Percentiles rank a stretch among this genome's conserved stretches.
phyloP scores from a whole-genome alignment of 768 basidiomycete genomes.

The Lactarius trivialis region DNA sequence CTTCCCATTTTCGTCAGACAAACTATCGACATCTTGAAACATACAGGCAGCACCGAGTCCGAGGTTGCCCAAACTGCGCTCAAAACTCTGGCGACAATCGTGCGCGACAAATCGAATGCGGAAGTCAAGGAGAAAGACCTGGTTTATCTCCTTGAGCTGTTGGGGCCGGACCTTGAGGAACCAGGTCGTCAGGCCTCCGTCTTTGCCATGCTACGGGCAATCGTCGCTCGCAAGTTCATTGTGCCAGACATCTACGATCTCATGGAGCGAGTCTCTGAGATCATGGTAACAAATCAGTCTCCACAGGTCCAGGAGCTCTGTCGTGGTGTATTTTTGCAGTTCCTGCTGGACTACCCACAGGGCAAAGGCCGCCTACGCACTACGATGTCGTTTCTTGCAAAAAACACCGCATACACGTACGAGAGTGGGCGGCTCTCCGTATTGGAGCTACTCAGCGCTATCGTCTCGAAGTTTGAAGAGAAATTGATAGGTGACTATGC shows the following conservation, averaged over 20 bases:
- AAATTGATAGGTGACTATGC: constrained; percentile 70
- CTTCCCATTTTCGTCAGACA: constrained; percentile 80
- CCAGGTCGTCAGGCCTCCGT: constrained; percentile 76
- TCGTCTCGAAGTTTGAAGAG: constrained; percentile 78
- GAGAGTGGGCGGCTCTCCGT: constrained; percentile 92
- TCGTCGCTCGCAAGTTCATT: constrained; percentile 85
- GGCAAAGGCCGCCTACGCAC: constrained; percentile 84
- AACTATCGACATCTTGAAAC: constrained; percentile 74
- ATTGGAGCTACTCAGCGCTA: constrained; percentile 82
- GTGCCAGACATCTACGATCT: constrained; percentile 96
- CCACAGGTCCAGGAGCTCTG: constrained; percentile 87
- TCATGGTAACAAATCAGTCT: constrained; percentile 92
- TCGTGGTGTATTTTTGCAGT: constrained; percentile 82
- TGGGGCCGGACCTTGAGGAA: constrained; percentile 88
- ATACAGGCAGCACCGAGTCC: constrained; percentile 80
- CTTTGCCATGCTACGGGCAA: constrained; percentile 84
- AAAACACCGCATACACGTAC: constrained; percentile 84
- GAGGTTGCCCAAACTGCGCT: constrained; percentile 86
- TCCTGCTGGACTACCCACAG: constrained; percentile 95
- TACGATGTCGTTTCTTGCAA: constrained; percentile 87
- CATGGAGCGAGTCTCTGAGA: constrained; percentile 87
- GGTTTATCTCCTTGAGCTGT: constrained; percentile 75
- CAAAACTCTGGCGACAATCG: constrained; percentile 74
- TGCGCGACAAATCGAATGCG: constrained; percentile 82
- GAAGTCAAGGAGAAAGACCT: constrained; percentile 88